phyloP scores from a whole-genome alignment of 257 asterid genomes.

The Datura wrightii region DNA sequence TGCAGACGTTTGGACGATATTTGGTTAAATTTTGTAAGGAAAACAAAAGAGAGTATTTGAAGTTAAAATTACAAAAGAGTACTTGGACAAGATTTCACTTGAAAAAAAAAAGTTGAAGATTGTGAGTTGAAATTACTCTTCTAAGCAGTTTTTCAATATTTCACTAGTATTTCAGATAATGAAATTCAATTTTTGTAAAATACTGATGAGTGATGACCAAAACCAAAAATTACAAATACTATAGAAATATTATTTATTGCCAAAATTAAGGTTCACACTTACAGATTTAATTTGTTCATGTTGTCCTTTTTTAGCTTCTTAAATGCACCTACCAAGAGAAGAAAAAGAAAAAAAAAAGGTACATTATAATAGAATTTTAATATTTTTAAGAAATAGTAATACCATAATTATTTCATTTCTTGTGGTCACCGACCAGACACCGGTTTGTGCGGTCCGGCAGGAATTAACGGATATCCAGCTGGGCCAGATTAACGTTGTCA shows the following conservation, averaged over 20 bases:
- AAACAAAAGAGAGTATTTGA: background rate
- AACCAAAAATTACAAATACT: no score
- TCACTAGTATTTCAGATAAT: background rate
- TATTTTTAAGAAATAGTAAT: background rate
- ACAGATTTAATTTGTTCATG: no score
- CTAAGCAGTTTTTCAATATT: background rate
- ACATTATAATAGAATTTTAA: no score
- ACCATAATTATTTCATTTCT: background rate
- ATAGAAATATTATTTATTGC: no score
- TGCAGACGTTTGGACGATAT: background rate
- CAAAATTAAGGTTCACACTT: no score
- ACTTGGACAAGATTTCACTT: background rate
- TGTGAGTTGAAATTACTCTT: background rate
- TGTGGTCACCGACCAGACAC: constrained; percentile 25
- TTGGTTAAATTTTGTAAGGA: background rate
- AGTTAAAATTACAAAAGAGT: background rate
- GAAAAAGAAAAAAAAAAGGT: no score
- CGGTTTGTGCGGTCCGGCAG: constrained; percentile 22
- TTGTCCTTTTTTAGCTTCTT: no score
- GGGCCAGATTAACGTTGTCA: background rate
- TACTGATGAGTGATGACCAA: no score
- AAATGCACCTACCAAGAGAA: no score
- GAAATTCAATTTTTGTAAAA: background rate
- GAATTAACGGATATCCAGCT: constrained; percentile 27
- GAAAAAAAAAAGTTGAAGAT: background rate